Evolutionary conservation across 768 basidiomycete genomes (phyloP).

Genomic region (Mycena vitilis): DNA sequence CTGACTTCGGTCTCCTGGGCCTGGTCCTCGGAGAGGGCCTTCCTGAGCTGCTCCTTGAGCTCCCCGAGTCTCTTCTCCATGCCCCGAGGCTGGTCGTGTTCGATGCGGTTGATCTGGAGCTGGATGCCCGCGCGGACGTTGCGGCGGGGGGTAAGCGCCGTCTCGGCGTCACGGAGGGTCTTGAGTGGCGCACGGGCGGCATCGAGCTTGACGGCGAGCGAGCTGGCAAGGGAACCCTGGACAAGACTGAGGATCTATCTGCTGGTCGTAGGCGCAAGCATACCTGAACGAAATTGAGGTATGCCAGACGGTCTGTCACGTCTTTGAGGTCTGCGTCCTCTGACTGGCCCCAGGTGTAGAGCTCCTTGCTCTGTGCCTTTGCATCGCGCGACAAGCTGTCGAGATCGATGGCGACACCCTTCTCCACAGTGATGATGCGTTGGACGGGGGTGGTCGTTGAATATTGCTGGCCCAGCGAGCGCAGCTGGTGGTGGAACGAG

Average conservation of each 20-base stretch:
- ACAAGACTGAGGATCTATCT: background rate
- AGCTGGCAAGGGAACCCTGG: conserved; percentile 68
- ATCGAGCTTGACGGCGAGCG: conserved; percentile 73
- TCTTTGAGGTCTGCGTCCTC: conserved; percentile 79
- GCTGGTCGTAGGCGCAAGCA: background rate
- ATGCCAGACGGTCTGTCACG: conserved; percentile 82
- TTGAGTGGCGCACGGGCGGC: conserved; percentile 76
- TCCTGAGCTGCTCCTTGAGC: conserved; percentile 74
- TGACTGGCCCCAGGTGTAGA: conserved; percentile 86
- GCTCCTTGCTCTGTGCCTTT: conserved; percentile 83
- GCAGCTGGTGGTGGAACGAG: conserved; percentile 76
- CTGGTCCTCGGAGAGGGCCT: conserved; percentile 72
- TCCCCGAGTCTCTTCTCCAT: conserved; percentile 77
- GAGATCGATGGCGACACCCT: conserved; percentile 81
- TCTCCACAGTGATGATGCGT: conserved; percentile 82
- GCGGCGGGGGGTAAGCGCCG: conserved; percentile 65
- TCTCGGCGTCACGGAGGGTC: conserved; percentile 77
- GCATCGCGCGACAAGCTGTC: conserved; percentile 74
- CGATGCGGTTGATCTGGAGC: conserved; percentile 71
- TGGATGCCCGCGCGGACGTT: conserved; percentile 68
- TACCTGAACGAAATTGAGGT: conserved; percentile 76
- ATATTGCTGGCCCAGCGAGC: conserved; percentile 81
- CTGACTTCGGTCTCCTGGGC: conserved; percentile 77
- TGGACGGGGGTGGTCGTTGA: conserved; percentile 77
- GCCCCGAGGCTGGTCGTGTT: conserved; percentile 73